Evolutionary conservation across 805 yeast species (phyloP), one percentile per base, ranked within the genome.

Genomic region (Metschnikowia lunata): DNA sequence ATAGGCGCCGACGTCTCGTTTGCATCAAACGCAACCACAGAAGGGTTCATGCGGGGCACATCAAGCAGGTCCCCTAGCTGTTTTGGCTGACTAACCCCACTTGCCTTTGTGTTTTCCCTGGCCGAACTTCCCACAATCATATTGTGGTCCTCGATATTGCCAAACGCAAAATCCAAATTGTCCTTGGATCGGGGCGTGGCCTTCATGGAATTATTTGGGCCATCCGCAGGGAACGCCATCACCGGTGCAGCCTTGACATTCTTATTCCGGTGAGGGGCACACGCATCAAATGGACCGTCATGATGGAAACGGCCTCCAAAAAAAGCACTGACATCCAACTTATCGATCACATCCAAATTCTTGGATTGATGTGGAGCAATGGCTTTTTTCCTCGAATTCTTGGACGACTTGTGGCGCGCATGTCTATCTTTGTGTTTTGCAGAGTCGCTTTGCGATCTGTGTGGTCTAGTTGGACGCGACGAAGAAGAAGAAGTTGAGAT

Each of bases 231-330:
- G 75, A 91, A 93, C 0, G 99, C 99, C 69, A 80, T 72, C 12
- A 93, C 97, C 5, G 99, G 99, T 0, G 97, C 96, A 37, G 80
- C 82, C 59, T 74, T 71, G 51, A 67, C 69, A 46, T 79, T 74
- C 67, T 85, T 86, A 66, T 93, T 93, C 63, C 98, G 82, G 64
- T 88, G 96, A 7, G 99, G 98, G 3, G 95, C 86, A 64, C 98
- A 91, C 1, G 99, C 99, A 63, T 93, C 99, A 62, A 93, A 93
- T 12, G 99, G 99, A 10, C 99, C 99, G 67, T 93, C 99, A 64
- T 93, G 98, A 65, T 93, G 99, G 75, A 93, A 93, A 2, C 95
- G 88, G 39, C 87, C 83, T 26, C 97, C 97, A 61, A 87, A 90
- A 49, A 90, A 76, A 1, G 96, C 97, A 10, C 97, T 90, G 37